Evolutionary conservation across 148 eudicot species (phyloP), one percentile per base, ranked within the genome.

Genomic region (Simmondsia chinensis): DNA sequence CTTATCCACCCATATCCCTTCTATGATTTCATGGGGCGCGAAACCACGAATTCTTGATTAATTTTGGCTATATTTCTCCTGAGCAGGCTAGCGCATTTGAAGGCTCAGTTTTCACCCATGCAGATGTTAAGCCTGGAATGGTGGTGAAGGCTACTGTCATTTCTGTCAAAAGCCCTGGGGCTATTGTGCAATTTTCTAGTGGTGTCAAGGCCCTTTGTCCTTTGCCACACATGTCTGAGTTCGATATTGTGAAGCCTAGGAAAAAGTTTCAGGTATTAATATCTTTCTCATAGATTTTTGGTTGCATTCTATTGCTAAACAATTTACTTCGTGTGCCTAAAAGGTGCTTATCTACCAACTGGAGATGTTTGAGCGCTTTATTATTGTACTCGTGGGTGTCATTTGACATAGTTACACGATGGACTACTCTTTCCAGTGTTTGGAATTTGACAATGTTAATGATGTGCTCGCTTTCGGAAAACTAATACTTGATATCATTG

Each of bases 121-220:
- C 99, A 7, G 97, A 91, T 69, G 88, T 85, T 20, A 85, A 82
- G 76, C 94, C 99, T 24, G 99, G 99, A 33, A 91, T 91, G 95
- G 74, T 82, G 53, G 83, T 91, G 27, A 91, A 72, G 65, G 99
- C 83, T 52, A 91, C 75, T 72, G 74, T 82, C 48, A 59, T 82
- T 61, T 61, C 48, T 61, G 79, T 91, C 21, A 74, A 74, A 35
- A 65, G 56, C 40, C 57, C 66, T 16, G 86, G 83, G 48, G 95
- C 94, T 27, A 61, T 82, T 50, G 86, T 91, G 57, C 95, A 79
- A 59, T 70, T 91, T 56, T 75, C 83, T 44, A 76, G 93, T 46
- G 99, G 99, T 43, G 79, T 91, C 56, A 91, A 91, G 79, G 99
- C 99, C 24, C 89, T 82, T 42, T 91, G 99, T 65, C 99, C 99